Evolutionary conservation across 495 filamentous ascomycete species (phyloP), one percentile per base, ranked within the genome.

Genomic region (Xylaria curta): DNA sequence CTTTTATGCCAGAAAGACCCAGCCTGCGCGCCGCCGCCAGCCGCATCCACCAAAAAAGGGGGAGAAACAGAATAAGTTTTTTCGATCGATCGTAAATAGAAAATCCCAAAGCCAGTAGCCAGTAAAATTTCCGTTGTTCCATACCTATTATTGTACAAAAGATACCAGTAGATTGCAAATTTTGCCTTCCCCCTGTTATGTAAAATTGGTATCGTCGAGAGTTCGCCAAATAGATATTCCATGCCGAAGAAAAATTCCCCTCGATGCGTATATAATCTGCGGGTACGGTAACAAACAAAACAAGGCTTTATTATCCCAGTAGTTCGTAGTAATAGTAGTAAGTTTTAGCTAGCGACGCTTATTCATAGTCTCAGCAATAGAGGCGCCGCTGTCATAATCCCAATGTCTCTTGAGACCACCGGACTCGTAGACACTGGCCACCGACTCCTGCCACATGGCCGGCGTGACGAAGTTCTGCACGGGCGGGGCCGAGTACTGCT

Each of bases 361-460:
- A 42, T 70, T 66, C 69, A 75, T 70, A 46, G 76, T 66, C 19
- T 79, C 66, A 12, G 66, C 44, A 15, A 79, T 76, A 47, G 76
- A 76, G 40, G 69, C 51, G 38, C 69, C 73, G 44, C 72, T 74
- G 65, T 85, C 84, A 66, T 85, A 86, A 73, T 91, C 90, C 92
- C 93, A 95, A 36, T 91, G 83, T 49, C 94, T 85, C 80, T 97
- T 97, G 40, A 93, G 77, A 4, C 91, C 90, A 66, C 90, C 90
- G 10, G 54, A 51, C 58, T 94, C 92, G 81, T 92, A 97, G 1
- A 95, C 93, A 76, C 90, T 94, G 17, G 97, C 95, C 74, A 99
- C 95, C 56, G 90, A 94, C 76, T 97, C 93, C 80, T 97, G 95
- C 96, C 96, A 99, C 89, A 97, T 97, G 71, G 91, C 91, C 13